A percentile compares a stretch with the other conserved stretches of the same genome.
Evolutionary conservation across 169 alveolate genomes (phyloP).

Genomic region (Cryptosporidium felis): DNA sequence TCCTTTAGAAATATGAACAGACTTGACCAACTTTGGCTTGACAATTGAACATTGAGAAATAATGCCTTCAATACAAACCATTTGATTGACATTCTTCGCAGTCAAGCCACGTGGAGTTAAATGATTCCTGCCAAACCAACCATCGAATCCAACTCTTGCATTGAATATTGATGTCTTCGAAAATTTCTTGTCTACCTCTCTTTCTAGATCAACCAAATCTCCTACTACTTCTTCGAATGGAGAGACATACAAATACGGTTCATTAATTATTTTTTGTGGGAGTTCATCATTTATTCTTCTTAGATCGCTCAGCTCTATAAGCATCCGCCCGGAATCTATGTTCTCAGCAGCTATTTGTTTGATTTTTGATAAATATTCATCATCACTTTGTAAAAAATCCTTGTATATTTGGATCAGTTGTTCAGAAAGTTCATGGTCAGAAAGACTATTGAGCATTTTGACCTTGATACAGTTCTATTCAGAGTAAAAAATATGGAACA

Average conservation of each 20-base stretch:
- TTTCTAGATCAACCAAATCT: constrained; percentile 81
- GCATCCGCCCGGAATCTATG: constrained; percentile 29
- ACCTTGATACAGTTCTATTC: background rate
- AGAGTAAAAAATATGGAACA: background rate
- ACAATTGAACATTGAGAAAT: constrained; percentile 93
- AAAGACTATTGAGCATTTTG: constrained; percentile 35
- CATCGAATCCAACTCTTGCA: constrained; percentile 89
- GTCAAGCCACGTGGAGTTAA: constrained; percentile 97
- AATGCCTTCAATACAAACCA: constrained; percentile 95
- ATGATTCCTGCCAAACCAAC: constrained; percentile 94
- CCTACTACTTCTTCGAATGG: constrained; percentile 85
- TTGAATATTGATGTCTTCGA: constrained; percentile 67
- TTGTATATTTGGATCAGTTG: constrained; percentile 37
- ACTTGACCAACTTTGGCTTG: constrained; percentile 88
- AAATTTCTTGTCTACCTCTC: constrained; percentile 73
- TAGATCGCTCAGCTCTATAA: constrained; percentile 31
- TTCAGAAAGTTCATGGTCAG: constrained; percentile 61
- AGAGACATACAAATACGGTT: constrained; percentile 82
- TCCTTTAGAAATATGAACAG: constrained; percentile 85
- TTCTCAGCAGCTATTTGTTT: constrained; percentile 66
- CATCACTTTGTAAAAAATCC: constrained; percentile 35
- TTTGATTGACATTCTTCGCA: constrained; percentile 88
- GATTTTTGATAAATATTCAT: constrained; percentile 62
- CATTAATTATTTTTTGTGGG: constrained; percentile 44
- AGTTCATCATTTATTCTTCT: constrained; percentile 65